Conservation (phyloP, 2,329 filamentous ascomycete species). For the Epicoccum sorghinum region DNA sequence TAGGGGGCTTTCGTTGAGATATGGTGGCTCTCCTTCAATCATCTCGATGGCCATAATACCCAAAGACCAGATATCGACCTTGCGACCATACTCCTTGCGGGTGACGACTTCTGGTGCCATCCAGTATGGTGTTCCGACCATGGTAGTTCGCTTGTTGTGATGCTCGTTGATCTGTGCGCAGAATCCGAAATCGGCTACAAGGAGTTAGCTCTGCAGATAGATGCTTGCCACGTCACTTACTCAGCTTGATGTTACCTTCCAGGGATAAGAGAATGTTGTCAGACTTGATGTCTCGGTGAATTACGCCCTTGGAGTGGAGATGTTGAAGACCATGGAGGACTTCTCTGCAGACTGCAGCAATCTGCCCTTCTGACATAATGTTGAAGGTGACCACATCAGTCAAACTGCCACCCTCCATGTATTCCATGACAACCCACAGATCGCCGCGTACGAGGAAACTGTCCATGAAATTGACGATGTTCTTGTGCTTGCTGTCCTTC, state of each 20-base stretch:
- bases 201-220: conserved; percentile 5
- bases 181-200: conserved; percentile 91
- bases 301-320: conserved; percentile 95
- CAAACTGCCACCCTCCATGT: conserved; percentile 97
- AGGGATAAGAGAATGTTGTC: conserved; percentile 95
- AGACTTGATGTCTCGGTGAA: conserved; percentile 98
- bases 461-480: conserved; percentile 99
- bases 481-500: conserved; percentile 98
- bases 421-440: conserved; percentile 99
- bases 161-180: conserved; percentile 98
- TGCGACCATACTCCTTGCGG: conserved; percentile 95
- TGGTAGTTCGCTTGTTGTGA: conserved; percentile 96
- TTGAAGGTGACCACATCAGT: conserved; percentile 99
- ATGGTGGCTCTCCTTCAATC: conserved; percentile 98
- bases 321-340: conserved; percentile 91
- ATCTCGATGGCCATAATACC: conserved; percentile 99
- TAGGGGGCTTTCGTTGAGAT: conserved; percentile 91
- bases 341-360: conserved; percentile 92
- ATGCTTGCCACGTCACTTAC: conserved; percentile 59
- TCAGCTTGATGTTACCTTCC: conserved; percentile 96
- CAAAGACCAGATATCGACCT: conserved; percentile 98
- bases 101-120: conserved; percentile 99
- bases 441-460: conserved; percentile 90
- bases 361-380: conserved; percentile 98
- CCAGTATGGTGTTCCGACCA: conserved; percentile 99